phyloP scores from a whole-genome alignment of 805 yeast species.

The Brettanomyces anomalus region DNA sequence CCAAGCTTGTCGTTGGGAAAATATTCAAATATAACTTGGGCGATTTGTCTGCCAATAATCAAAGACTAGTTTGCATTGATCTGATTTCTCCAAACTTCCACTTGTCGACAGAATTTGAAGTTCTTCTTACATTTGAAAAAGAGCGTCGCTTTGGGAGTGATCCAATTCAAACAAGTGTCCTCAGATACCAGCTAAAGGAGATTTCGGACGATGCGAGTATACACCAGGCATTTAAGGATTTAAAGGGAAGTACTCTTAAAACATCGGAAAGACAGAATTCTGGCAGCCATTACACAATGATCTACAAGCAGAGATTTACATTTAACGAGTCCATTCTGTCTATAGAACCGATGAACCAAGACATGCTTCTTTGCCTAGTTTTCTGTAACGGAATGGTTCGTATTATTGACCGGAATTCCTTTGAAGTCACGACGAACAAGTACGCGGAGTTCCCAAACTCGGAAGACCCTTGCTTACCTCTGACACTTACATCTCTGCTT shows the following conservation, averaged over 20 bases:
- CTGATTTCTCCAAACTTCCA: constrained; percentile 38
- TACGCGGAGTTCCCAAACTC: constrained; percentile 4
- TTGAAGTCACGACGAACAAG: constrained; percentile 16
- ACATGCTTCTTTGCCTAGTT: constrained; percentile 30
- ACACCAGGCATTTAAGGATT: constrained; percentile 18
- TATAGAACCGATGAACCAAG: constrained; percentile 29
- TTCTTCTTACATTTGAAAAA: constrained; percentile 34
- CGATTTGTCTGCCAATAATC: constrained; percentile 11
- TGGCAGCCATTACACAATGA: constrained; percentile 5
- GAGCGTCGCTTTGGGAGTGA: constrained; percentile 9
- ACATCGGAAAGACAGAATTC: neutral
- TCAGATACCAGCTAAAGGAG: constrained; percentile 20
- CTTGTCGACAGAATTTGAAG: constrained; percentile 33
- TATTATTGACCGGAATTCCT: constrained; percentile 31
- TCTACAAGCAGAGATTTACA: constrained; percentile 13
- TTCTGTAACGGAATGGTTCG: constrained; percentile 38
- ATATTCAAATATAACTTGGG: constrained; percentile 19
- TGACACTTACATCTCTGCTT: constrained; percentile 31
- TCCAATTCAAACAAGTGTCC: constrained; percentile 14
- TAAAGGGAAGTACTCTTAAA: constrained; percentile 8
- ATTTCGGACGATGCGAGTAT: constrained; percentile 7
- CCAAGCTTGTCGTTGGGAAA: constrained; percentile 29
- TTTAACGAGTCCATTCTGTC: constrained; percentile 21
- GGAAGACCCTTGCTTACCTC: constrained; percentile 19
- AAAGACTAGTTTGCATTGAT: constrained; percentile 22